Evolutionary conservation across 176 grass and related monocot species (phyloP), one percentile per base, ranked within the genome.

Genomic region (Eragrostis nindensis): DNA sequence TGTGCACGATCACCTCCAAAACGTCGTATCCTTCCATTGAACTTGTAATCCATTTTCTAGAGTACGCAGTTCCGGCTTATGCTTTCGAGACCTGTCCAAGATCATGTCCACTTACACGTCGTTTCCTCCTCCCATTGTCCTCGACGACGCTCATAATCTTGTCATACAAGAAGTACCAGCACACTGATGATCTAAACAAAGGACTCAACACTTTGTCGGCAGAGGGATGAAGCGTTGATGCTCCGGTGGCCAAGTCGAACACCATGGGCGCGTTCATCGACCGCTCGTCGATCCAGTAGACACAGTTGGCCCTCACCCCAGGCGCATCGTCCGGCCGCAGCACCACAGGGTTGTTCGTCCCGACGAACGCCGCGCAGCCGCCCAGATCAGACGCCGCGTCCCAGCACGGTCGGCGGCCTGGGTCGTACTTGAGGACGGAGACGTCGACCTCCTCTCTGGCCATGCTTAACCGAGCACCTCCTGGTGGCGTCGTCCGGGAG

Each of bases 81-180:
- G n/a, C n/a, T n/a, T 44, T 44, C 43, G 43, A 44, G 43, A 44
- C 43, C 1, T 44, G 43, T 44, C 43, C 43, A 8, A 1, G 8
- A 44, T 44, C 43, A 6, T 44, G 3, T 44, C 43, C 43, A 44
- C 43, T 44, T 44, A 44, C 1, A 44, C 43, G 1, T 36, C 43
- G 9, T 44, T 11, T 25, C 24, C n/a, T 25, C 24, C n/a, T 25
- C 9, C 24, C 22, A 49, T 18, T 29, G 24, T 29, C 24, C 8
- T 48, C 4, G 32, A 36, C 15, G 48, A 38, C 27, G 18, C 9
- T 67, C 36, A 2, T 40, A 11, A 66, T n/a, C 63, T 66, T 66
- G 63, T 41, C 36, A 11, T 41, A 11, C 36, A 67, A 42, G 36
- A 67, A 67, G 64, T 67, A 67, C 64, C 64, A 67, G 64, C 64